Percentiles rank a stretch among this genome's conserved stretches.
These are phyloP conservation scores for Zygosaccharomyces pseudobailii DNA, from an alignment of 1,139 yeast genomes.

Conservation along the genomic window DNA sequence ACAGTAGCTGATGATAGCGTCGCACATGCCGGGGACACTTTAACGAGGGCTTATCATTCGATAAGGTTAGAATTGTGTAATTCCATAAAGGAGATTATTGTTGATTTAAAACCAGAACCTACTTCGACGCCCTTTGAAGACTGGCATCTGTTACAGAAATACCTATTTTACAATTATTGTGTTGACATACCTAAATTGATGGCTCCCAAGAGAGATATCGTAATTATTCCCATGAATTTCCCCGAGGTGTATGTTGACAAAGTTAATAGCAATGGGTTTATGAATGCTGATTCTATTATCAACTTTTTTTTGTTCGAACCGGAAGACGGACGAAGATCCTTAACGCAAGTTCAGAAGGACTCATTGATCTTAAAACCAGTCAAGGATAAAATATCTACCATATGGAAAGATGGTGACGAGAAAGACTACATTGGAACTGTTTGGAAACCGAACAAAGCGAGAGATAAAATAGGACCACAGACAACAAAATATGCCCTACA, in stretches of 20 bases:
- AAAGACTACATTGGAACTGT: conserved; percentile 11
- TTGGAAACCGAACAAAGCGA: background rate
- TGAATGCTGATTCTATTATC: conserved; percentile 12
- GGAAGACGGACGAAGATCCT: conserved; percentile 2
- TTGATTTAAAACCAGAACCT: conserved; percentile 13
- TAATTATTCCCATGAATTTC: conserved; percentile 21
- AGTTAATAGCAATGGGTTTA: conserved; percentile 13
- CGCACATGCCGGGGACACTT: background rate
- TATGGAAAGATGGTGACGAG: conserved; percentile 15
- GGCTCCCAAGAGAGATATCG: conserved; percentile 15
- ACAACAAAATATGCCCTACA: conserved; percentile 1
- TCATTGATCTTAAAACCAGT: conserved; percentile 9
- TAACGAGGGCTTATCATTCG: conserved; percentile 7
- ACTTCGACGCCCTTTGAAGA: conserved; percentile 8
- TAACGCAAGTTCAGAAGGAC: conserved; percentile 3
- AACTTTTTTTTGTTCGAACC: conserved; percentile 17
- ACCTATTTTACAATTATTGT: conserved; percentile 14
- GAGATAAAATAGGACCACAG: background rate
- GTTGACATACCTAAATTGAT: conserved; percentile 8
- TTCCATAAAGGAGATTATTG: conserved; percentile 13
- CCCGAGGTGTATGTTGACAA: conserved; percentile 13
- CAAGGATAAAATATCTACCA: conserved; percentile 14
- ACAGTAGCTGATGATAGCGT: background rate
- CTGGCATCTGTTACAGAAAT: conserved; percentile 17
- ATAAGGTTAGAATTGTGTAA: conserved; percentile 11